Percentiles rank a stretch among this genome's conserved stretches.
phyloP scores from a whole-genome alignment of 1,284 basidiomycete species.

The Xerocomus minutiporus region DNA sequence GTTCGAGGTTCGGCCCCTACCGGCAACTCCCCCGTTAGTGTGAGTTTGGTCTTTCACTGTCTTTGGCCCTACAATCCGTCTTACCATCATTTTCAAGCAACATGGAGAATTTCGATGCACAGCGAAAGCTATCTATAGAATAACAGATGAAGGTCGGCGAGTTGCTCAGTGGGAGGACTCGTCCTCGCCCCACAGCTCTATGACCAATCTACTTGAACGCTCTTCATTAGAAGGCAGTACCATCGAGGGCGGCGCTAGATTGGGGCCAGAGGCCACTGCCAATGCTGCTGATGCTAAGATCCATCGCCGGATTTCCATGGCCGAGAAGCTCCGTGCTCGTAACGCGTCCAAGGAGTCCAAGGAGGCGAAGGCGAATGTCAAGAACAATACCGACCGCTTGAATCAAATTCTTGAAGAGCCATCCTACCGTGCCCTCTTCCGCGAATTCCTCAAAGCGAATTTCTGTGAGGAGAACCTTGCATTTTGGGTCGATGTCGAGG shows the following conservation, averaged over 20 bases:
- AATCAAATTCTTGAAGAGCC: conserved; percentile 93
- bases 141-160: conserved; percentile 87
- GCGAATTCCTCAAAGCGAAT: conserved; percentile 90
- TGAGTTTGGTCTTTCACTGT: conserved; percentile 37
- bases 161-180: conserved; percentile 77
- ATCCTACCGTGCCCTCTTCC: conserved; percentile 83
- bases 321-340: conserved; percentile 63
- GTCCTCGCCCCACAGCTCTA: conserved; percentile 63
- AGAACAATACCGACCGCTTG: conserved; percentile 88
- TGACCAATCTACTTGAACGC: conserved; percentile 52
- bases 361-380: conserved; percentile 59
- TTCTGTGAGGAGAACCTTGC: conserved; percentile 98
- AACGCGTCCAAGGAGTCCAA: conserved; percentile 50
- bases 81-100: conserved; percentile 45
- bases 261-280: conserved; percentile 33
- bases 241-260: conserved; percentile 42
- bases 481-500: conserved; percentile 96
- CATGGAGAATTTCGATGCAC: conserved; percentile 95
- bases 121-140: conserved; percentile 88
- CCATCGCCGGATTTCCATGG: conserved; percentile 73
- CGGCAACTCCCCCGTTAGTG: conserved; percentile 68
- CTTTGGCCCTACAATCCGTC: conserved; percentile 14
- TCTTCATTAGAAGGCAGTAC: conserved; percentile 39
- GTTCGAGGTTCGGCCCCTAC: conserved; percentile 77
- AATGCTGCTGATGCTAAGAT: conserved; percentile 59